phyloP scores from a whole-genome alignment of 164 flowering plant species.

The Dillenia suffruticosa region DNA sequence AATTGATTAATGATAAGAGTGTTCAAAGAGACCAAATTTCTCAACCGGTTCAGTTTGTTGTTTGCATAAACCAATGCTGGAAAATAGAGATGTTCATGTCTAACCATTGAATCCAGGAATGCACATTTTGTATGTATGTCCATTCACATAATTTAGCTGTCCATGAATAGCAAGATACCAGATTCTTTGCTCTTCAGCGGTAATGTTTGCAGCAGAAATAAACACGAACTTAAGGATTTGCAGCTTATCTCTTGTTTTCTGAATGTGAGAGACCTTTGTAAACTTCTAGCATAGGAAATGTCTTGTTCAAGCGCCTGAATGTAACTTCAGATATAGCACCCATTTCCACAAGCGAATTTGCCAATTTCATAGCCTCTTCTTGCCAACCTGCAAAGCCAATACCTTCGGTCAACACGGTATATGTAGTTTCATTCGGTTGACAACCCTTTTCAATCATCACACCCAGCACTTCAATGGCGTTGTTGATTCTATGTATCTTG shows the following conservation, averaged over 20 bases:
- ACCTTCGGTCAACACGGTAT: constrained; percentile 48
- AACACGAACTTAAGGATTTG: neutral
- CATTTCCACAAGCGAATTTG: constrained; percentile 36
- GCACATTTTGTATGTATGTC: too few species aligned
- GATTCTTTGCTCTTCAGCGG: too few species aligned
- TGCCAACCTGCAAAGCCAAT: constrained; percentile 67
- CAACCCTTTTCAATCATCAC: constrained; percentile 65
- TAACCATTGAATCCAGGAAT: too few species aligned
- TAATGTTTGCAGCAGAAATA: neutral
- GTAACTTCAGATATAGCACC: constrained; percentile 36
- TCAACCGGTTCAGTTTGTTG: too few species aligned
- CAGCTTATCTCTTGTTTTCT: constrained; percentile 16
- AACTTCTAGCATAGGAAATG: constrained; percentile 46
- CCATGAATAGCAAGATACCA: too few species aligned
- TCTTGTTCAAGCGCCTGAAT: constrained; percentile 46
- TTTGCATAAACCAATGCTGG: too few species aligned
- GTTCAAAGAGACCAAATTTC: too few species aligned
- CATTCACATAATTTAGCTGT: too few species aligned
- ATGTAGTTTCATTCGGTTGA: constrained; percentile 62
- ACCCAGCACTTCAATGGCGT: constrained; percentile 53
- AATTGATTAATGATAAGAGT: too few species aligned
- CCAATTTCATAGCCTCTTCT: constrained; percentile 60
- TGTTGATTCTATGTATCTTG: constrained; percentile 46
- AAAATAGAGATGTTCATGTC: too few species aligned
- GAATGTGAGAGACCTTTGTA: constrained; percentile 25